A percentile compares a stretch with the other conserved stretches of the same genome.
Conservation (phyloP, 2,329 filamentous ascomycete genomes). For the Daldinia sp. region DNA sequence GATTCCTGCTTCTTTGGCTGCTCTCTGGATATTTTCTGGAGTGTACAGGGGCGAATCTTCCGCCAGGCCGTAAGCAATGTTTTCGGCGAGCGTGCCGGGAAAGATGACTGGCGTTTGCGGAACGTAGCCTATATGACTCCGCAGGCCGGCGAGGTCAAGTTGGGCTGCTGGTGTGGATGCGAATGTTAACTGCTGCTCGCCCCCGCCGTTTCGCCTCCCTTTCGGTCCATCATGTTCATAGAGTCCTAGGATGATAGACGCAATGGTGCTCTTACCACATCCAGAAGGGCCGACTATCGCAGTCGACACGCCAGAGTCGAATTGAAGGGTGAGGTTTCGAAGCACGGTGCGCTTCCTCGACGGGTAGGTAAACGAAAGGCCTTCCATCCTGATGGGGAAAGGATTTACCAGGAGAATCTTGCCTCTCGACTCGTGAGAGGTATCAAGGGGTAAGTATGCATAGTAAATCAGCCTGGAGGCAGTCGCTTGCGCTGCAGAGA, state of each 20-base stretch:
- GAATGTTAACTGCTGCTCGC: slow-evolving; percentile 65
- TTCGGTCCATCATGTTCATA: slow-evolving; percentile 61
- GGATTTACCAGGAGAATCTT: slow-evolving; percentile 50
- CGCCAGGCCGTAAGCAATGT: slow-evolving; percentile 83
- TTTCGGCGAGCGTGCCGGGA: slow-evolving; percentile 79
- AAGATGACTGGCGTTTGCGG: slow-evolving; percentile 81
- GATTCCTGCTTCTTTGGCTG: slow-evolving; percentile 72
- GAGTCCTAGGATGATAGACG: slow-evolving; percentile 78
- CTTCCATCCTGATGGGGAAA: slow-evolving; percentile 64
- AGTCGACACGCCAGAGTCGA: slow-evolving; percentile 73
- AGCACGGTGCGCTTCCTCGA: slow-evolving; percentile 66
- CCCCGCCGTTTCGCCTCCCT: neutral
- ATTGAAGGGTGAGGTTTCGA: slow-evolving; percentile 71
- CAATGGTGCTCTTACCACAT: slow-evolving; percentile 90
- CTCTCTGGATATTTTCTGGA: slow-evolving; percentile 59
- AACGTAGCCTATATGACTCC: slow-evolving; percentile 74
- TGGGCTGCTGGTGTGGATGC: slow-evolving; percentile 66
- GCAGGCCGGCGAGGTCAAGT: slow-evolving; percentile 71
- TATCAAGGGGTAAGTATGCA: slow-evolving; percentile 65
- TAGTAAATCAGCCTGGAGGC: slow-evolving; percentile 80
- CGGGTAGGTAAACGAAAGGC: slow-evolving; percentile 80
- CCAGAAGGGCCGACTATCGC: slow-evolving; percentile 88
- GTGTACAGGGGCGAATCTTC: slow-evolving; percentile 64
- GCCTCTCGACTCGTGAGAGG: slow-evolving; percentile 70
- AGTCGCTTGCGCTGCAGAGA: slow-evolving; percentile 78